Percentiles rank a stretch among this genome's conserved stretches.
These are phyloP conservation scores for Heliamphora pulchella DNA, from an alignment of 179 eudicot genomes.

Conservation along the genomic window DNA sequence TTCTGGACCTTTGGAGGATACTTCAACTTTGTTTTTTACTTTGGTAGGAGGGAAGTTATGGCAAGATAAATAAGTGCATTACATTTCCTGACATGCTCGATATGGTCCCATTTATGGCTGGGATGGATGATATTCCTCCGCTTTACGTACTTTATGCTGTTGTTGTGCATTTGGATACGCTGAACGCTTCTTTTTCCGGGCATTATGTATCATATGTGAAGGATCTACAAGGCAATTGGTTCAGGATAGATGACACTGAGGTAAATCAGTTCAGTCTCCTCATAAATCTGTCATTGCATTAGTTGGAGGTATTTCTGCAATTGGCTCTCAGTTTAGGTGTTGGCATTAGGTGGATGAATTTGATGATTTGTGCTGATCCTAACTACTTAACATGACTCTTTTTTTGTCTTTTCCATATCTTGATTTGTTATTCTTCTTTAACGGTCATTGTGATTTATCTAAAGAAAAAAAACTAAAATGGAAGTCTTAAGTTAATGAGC, in stretches of 20 bases:
- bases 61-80: slow-evolving; percentile 83
- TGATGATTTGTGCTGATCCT: not conserved
- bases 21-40: slow-evolving; percentile 4
- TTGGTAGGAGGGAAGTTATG: slow-evolving; percentile 81
- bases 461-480: not conserved
- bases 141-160: slow-evolving; percentile 86
- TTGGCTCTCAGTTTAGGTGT: not conserved
- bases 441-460: not conserved
- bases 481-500: not conserved
- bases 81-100: slow-evolving; percentile 91
- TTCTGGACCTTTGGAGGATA: not conserved
- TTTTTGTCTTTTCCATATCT: not conserved
- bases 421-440: not conserved
- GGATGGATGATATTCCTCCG: slow-evolving; percentile 77
- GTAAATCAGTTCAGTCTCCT: slow-evolving; percentile 25
- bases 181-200: slow-evolving; percentile 91
- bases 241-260: slow-evolving; percentile 83
- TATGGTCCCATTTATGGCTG: slow-evolving; percentile 90
- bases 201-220: slow-evolving; percentile 85
- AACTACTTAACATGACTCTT: not conserved
- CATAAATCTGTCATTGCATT: not conserved
- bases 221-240: slow-evolving; percentile 81
- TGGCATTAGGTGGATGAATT: not conserved
- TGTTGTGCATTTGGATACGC: slow-evolving; percentile 83
- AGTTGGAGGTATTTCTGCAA: not conserved